Base-by-base conservation (phyloP, 2,329 filamentous ascomycete species). In the Didymella pinodella region DNA sequence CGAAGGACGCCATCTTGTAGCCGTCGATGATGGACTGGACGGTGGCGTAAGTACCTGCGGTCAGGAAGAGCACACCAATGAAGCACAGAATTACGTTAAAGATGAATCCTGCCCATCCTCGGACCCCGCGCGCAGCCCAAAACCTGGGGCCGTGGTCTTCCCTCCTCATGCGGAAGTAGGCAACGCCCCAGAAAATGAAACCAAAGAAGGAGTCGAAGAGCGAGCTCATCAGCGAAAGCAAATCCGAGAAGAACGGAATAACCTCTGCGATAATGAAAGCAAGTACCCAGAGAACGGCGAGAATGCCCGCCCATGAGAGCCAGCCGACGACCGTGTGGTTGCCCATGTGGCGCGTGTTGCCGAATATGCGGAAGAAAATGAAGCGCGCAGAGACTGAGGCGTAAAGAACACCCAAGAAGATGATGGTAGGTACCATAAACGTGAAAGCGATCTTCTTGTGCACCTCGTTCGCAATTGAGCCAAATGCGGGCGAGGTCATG, bases 391-490 rank as follows among this genome's bases (percentile, higher is more conserved):
- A 93, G 1, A 97, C 92, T 0, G 91, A 95, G 14, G 93, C 93
- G 74, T 97, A 97, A 18, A 97, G 79, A 0, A 96, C 92, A 7
- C 93, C 93, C 4, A 97, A 79, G 81, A 97, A 97, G 72, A 97
- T 92, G 65, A 97, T 84, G 0, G 93, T 97, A 0, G 93, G 93
- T 31, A 97, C 90, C 93, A 97, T 97, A 81, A 97, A 96, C 12
- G 90, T 93, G 78, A 96, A 97, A 0, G 91, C 86, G 2, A 95
- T 84, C 81, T 97, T 97, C 80, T 95, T 93, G 80, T 89, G 95
- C 2, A 89, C 64, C 20, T 86, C 82, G 46, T 91, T 86, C 41
- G 90, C 84, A 22, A 97, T 82, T 0, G 91, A 93, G 11, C 92
- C 93, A 67, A 97, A 97, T 0, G 93, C 93, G 0, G 93, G 93